Evolutionary conservation across 768 basidiomycete genomes (phyloP), one percentile per base, ranked within the genome.

Genomic region (Boletus pseudo-olivaceus): DNA sequence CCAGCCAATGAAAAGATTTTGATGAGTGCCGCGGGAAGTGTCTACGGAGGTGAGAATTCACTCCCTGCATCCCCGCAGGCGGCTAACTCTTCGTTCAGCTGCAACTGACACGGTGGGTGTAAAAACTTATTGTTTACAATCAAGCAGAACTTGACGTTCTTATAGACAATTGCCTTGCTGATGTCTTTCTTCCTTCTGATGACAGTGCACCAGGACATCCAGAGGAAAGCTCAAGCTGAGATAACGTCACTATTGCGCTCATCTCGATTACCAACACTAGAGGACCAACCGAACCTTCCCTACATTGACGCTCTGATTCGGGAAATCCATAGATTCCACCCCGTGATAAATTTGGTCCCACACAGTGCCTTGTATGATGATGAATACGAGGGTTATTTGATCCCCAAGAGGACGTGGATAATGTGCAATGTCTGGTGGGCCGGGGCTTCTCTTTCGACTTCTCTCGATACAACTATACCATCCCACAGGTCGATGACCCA

Each of bases 401-500:
- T 61, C 14, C 60, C 60, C 5, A 56, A 54, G 48, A 51, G 51
- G 30, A 15, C 38, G 11, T 56, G 54, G 54, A 42, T 58, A n/a
- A 56, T 58, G 54, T 55, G 54, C 32, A 58, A 58, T 40, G 54
- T 58, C 34, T 58, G 57, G 57, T 55, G 17, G 23, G 43, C 23
- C 23, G 23, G 20, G 27, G 11, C 17, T 27, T 30, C 27, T 52
- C 12, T 15, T 47, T 23, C 30, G 8, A 15, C 20, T 23, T 23
- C 19, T 11, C 4, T 40, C 33, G 7, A 26, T 10, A 27, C 26
- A 11, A 7, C 8, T 54, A 20, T 19, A 41, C 8, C 8, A 15
- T 44, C 27, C 23, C 34, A 47, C 44, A 71, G 72, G 69, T 66
- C 63, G 9, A 72, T 74, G 43, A 62, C 68, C 2, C 70, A 66